Percentiles rank a stretch among this genome's conserved stretches.
Evolutionary conservation across 805 yeast species (phyloP).

Genomic region (Wickerhamomyces hampshirensis): DNA sequence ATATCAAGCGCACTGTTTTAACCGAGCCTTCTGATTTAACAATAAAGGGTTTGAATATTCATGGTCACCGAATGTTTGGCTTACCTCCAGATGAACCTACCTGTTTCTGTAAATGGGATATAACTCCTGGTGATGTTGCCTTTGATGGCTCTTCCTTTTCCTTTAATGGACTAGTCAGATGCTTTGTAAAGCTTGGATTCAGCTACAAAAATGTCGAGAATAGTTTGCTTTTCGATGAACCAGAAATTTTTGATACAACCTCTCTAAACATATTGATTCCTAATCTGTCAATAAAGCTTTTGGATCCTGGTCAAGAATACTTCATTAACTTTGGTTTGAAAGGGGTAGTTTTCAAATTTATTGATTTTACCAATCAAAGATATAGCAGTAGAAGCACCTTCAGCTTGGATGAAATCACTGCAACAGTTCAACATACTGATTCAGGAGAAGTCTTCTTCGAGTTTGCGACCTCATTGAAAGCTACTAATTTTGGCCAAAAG

Average conservation of each 20-base stretch:
- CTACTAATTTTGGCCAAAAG: slow-evolving; percentile 58
- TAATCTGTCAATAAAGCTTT: slow-evolving; percentile 37
- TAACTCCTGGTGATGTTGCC: slow-evolving; percentile 55
- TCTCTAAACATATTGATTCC: slow-evolving; percentile 55
- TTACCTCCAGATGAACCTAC: slow-evolving; percentile 86
- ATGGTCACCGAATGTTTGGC: slow-evolving; percentile 92
- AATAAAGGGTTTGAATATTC: slow-evolving; percentile 52
- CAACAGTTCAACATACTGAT: slow-evolving; percentile 26
- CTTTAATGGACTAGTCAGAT: slow-evolving; percentile 36
- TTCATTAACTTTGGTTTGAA: slow-evolving; percentile 21
- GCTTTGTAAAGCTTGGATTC: slow-evolving; percentile 47
- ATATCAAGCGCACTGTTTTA: slow-evolving; percentile 8
- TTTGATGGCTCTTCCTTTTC: slow-evolving; percentile 48
- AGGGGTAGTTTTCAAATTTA: slow-evolving; percentile 37
- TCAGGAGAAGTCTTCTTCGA: slow-evolving; percentile 30
- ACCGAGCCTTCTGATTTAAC: no score
- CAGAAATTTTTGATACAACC: slow-evolving; percentile 63
- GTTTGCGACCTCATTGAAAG: slow-evolving; percentile 51
- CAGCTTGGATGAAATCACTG: slow-evolving; percentile 41
- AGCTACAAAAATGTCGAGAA: slow-evolving; percentile 77
- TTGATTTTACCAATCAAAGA: slow-evolving; percentile 66
- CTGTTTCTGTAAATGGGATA: slow-evolving; percentile 87
- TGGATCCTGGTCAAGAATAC: slow-evolving; percentile 27
- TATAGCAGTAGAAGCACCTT: slow-evolving; percentile 54
- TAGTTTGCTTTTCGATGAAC: slow-evolving; percentile 52